Conservation (phyloP, 1,284 basidiomycete genomes). For the Sanghuangporus sanghuang region DNA sequence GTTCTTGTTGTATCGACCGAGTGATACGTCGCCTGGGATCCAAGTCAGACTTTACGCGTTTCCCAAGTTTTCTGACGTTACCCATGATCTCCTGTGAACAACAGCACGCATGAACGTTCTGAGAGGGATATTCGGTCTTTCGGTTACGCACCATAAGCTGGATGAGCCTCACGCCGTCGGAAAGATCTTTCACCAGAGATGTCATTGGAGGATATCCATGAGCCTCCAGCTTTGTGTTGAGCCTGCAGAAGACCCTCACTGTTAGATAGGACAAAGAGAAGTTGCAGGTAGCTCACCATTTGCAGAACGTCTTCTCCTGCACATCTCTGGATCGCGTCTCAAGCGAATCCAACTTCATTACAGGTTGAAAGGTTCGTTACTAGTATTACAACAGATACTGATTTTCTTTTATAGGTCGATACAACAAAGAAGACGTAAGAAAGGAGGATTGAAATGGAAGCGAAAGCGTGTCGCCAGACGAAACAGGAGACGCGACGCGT, state of each 20-base stretch:
- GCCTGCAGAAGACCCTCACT: conserved; percentile 41
- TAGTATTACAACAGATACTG: not conserved
- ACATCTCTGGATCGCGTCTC: conserved; percentile 62
- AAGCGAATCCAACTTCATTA: conserved; percentile 37
- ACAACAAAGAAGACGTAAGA: conserved; percentile 80
- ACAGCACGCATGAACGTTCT: conserved; percentile 8
- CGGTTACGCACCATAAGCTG: conserved; percentile 63
- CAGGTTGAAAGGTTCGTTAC: not conserved
- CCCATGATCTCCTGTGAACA: conserved; percentile 85
- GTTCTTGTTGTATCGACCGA: conserved; percentile 88
- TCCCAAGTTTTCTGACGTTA: conserved; percentile 26
- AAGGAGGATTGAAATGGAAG: not conserved
- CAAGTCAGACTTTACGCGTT: conserved; percentile 12
- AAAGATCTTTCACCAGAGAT: conserved; percentile 86
- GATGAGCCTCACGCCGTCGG: conserved; percentile 92
- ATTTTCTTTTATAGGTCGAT: conserved; percentile 28
- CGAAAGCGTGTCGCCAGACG: not conserved
- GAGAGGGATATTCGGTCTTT: not conserved
- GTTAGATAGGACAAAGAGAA: conserved; percentile 5
- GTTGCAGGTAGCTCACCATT: conserved; percentile 52
- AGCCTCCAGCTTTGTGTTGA: conserved; percentile 91
- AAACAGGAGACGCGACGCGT: conserved; percentile 64
- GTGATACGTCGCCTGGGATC: conserved; percentile 71
- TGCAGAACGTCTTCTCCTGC: conserved; percentile 79
- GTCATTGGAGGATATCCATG: conserved; percentile 87